Conservation (phyloP, 208 protist species). For the Trypanosoma rangeli region DNA sequence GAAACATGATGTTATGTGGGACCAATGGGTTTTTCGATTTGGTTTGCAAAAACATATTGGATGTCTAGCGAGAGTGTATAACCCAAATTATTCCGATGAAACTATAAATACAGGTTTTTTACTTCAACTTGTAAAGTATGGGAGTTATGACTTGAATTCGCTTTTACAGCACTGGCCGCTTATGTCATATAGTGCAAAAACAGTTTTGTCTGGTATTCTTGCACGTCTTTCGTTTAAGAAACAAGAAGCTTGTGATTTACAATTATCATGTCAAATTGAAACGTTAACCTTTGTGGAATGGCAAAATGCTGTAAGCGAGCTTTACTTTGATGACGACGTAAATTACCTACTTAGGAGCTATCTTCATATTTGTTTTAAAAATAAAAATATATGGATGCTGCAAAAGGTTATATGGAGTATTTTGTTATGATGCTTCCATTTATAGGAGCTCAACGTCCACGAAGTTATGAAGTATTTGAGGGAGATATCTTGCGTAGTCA, state of each 20-base stretch:
- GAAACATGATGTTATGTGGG: conserved; percentile 11
- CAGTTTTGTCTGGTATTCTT: conserved; percentile 17
- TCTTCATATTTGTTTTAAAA: conserved; percentile 27
- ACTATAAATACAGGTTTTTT: conserved; percentile 22
- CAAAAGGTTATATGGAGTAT: conserved; percentile 25
- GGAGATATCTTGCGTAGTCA: conserved; percentile 8
- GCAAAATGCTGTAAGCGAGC: conserved; percentile 18
- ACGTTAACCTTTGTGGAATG: conserved; percentile 13
- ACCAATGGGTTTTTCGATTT: conserved; percentile 25
- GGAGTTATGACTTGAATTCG: conserved; percentile 5
- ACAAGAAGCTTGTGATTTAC: conserved; percentile 12
- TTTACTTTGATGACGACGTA: conserved; percentile 32
- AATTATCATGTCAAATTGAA: conserved; percentile 12
- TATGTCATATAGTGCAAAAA: conserved; percentile 18
- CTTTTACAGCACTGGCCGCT: conserved; percentile 22
- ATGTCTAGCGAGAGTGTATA: conserved; percentile 17
- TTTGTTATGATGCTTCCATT: conserved; percentile 27
- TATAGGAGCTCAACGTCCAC: neutral
- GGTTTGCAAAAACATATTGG: conserved; percentile 19
- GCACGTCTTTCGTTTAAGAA: conserved; percentile 25
- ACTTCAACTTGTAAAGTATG: conserved; percentile 26
- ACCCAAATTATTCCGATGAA: conserved; percentile 10
- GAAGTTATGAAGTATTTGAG: conserved; percentile 24
- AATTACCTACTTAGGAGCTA: conserved; percentile 17
- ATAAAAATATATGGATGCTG: conserved; percentile 22